Evolutionary conservation across 2,329 filamentous ascomycete genomes (phyloP), one percentile per base, ranked within the genome.

Genomic region (Dothiorella sarmentorum): DNA sequence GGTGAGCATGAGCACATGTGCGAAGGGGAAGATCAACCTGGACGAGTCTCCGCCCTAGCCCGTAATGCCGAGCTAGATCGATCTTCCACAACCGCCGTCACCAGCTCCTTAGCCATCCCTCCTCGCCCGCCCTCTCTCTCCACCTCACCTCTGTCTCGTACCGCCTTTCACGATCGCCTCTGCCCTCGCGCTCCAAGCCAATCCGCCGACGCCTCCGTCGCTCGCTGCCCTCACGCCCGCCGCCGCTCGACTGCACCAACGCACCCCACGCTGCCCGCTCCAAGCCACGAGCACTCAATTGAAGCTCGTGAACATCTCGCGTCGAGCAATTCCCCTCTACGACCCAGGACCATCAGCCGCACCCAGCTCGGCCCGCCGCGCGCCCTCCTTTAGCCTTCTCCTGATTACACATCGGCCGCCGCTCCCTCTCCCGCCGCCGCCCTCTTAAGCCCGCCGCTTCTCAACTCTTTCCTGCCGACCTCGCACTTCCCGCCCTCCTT

Each of bases 31-130:
- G 49, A 53, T 53, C 49, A 53, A 37, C 18, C 45, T 33, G 44
- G n/a, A 27, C 43, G 20, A 24, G 47, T 51, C 31, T 51, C 47
- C 47, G 47, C 40, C 40, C 40, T 15, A 24, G 43, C 49, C 49
- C 49, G 44, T 52, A 40, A 43, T 42, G 56, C 56, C 56, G 56
- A 58, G 56, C 56, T 58, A 58, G 37, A 56, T 56, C 52, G 52
- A 53, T 53, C 49, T 53, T 20, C 33, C 35, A 53, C 49, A 29
- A 38, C 27, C 49, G 49, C 49, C 49, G 55, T 45, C 45, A 58
- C 44, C 35, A 49, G 35, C 33, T 33, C 56, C 33, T n/a, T 26
- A 31, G 55, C 43, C 17, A 7, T 4, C 18, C 7, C 20, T n/a
- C n/a, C 35, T 20, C 24, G 17, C 17, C 40, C 35, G 17, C 56